A percentile compares a stretch with the other conserved stretches of the same genome.
Evolutionary conservation across 140 eudicot genomes (phyloP).

Genomic region (Stevia rebaudiana): DNA sequence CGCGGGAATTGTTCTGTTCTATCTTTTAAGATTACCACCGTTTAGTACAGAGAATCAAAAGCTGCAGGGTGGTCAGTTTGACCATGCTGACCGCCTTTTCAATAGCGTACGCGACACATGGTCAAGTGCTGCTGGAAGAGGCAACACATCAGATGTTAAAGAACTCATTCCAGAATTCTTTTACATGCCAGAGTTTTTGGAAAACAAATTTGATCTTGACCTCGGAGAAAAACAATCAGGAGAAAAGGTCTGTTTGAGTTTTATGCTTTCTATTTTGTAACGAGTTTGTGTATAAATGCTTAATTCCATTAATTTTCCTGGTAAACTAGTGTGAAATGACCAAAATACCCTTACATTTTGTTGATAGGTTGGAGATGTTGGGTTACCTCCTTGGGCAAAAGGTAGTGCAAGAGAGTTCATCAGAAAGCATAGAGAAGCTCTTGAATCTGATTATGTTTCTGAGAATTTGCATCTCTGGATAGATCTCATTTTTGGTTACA

Average conservation of each 20-base stretch:
- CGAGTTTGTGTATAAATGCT: too few relatives aligned
- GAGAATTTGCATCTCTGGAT: constrained; percentile 97
- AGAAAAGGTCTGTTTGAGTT: constrained; percentile 61
- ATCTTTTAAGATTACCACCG: constrained; percentile 91
- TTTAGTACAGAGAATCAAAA: constrained; percentile 89
- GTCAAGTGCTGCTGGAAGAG: constrained; percentile 97
- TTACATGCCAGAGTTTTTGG: constrained; percentile 92
- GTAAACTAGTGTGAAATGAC: too few relatives aligned
- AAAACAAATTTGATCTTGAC: constrained; percentile 79
- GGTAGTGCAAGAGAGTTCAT: constrained; percentile 96
- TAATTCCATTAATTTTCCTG: too few relatives aligned
- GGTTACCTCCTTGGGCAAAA: constrained; percentile 95
- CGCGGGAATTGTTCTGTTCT: constrained; percentile 97
- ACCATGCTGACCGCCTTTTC: constrained; percentile 98
- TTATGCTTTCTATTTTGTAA: background rate
- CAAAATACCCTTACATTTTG: too few relatives aligned
- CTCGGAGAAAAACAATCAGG: constrained; percentile 99
- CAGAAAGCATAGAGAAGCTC: constrained; percentile 92
- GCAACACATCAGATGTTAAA: constrained; percentile 96
- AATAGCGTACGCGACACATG: constrained; percentile 86
- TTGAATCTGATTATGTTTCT: constrained; percentile 91
- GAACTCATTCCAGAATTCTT: constrained; percentile 95
- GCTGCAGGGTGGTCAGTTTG: constrained; percentile 99
- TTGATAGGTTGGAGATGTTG: constrained; percentile 79
- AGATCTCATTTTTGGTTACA: constrained; percentile 91